Conservation (phyloP, 306 rosid species). For the Pachyrhizus erosus region DNA sequence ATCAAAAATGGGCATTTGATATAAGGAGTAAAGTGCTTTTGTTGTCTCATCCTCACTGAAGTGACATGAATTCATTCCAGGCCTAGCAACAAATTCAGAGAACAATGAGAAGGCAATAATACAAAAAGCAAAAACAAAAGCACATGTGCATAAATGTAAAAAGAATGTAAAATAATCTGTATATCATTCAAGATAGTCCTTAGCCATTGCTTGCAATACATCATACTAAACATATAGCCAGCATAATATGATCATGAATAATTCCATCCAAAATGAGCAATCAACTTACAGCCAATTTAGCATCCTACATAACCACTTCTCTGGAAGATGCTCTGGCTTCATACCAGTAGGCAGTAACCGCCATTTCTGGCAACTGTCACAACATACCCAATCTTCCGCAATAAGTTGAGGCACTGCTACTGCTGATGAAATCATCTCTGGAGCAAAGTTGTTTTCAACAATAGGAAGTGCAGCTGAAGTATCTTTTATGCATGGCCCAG, state of each 20-base stretch:
- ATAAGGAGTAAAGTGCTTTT: slow-evolving; percentile 54
- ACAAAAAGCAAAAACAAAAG: slow-evolving; percentile 9
- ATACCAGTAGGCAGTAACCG: slow-evolving; percentile 76
- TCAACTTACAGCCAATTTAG: slow-evolving; percentile 93
- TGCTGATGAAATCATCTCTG: slow-evolving; percentile 42
- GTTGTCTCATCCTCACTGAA: slow-evolving; percentile 80
- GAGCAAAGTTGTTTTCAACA: slow-evolving; percentile 47
- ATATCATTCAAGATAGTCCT: slow-evolving; percentile 33
- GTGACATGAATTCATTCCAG: slow-evolving; percentile 78
- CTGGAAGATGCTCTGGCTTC: slow-evolving; percentile 78
- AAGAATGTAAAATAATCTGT: neutral
- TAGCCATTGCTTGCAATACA: slow-evolving; percentile 15
- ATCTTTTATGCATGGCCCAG: slow-evolving; percentile 47
- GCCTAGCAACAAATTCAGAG: slow-evolving; percentile 60
- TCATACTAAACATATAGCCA: slow-evolving; percentile 22
- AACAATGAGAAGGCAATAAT: slow-evolving; percentile 40
- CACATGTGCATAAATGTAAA: neutral
- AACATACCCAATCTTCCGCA: slow-evolving; percentile 78
- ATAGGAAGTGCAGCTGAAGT: slow-evolving; percentile 43
- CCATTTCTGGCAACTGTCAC: slow-evolving; percentile 84
- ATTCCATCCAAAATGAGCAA: slow-evolving; percentile 40
- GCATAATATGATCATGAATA: slow-evolving; percentile 34
- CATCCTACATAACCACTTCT: slow-evolving; percentile 90
- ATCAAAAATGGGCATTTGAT: slow-evolving; percentile 63
- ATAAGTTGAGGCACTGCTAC: slow-evolving; percentile 46